phyloP scores from a whole-genome alignment of 2,329 filamentous ascomycete genomes.

The Piedraia hortae region DNA sequence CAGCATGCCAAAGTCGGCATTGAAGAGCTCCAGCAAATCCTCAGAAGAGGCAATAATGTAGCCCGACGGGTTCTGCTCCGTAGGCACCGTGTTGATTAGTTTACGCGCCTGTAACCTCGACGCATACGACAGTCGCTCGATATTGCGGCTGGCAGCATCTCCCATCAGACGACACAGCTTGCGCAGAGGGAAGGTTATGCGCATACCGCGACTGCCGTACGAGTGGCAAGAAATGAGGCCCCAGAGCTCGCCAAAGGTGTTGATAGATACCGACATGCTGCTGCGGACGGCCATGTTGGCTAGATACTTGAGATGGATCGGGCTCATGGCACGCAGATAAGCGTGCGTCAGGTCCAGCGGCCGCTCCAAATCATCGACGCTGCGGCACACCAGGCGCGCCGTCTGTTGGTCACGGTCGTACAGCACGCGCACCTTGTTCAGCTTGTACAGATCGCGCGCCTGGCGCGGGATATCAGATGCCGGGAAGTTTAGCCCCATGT shows the following conservation, averaged over 20 bases:
- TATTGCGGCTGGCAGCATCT: constrained; percentile 63
- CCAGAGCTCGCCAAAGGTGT: constrained; percentile 64
- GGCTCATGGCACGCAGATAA: constrained; percentile 70
- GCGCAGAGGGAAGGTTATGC: constrained; percentile 72
- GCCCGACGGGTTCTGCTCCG: constrained; percentile 55
- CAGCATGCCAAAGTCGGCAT: constrained; percentile 63
- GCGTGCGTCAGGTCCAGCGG: constrained; percentile 64
- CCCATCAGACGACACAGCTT: constrained; percentile 80
- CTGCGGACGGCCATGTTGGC: constrained; percentile 75
- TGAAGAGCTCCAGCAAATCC: constrained; percentile 56
- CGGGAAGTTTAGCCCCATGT: constrained; percentile 68
- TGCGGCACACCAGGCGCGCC: constrained; percentile 55
- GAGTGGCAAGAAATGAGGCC: constrained; percentile 67
- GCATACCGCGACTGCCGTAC: constrained; percentile 52
- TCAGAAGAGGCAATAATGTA: constrained; percentile 80
- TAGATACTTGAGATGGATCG: constrained; percentile 69
- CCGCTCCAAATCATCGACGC: constrained; percentile 39
- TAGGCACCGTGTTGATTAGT: constrained; percentile 61
- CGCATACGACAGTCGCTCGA: constrained; percentile 65
- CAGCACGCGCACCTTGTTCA: constrained; percentile 68
- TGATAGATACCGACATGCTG: constrained; percentile 85
- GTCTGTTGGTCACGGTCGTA: constrained; percentile 65
- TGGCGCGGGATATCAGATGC: constrained; percentile 68
- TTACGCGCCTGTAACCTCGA: constrained; percentile 65
- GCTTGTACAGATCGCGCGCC: constrained; percentile 63